Conservation (phyloP, 768 basidiomycete genomes). For the Pleurotus platypus region DNA sequence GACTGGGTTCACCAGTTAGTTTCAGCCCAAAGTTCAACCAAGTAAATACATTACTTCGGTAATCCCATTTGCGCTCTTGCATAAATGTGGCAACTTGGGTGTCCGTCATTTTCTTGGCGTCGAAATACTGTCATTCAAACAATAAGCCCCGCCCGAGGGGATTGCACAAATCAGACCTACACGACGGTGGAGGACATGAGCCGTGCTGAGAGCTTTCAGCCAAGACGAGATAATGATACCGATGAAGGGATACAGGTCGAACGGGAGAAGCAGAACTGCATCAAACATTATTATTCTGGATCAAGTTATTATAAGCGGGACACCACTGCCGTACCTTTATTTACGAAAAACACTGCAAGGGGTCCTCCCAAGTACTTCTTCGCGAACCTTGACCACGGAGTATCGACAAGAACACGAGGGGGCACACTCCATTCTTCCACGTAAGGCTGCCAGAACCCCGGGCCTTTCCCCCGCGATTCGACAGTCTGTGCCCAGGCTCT, state of each 20-base stretch:
- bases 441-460: constrained; percentile 82
- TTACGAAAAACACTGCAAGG: constrained; percentile 39
- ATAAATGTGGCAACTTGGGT: constrained; percentile 72
- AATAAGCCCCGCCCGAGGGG: background rate
- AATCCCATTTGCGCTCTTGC: constrained; percentile 89
- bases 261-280: constrained; percentile 56
- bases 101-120: constrained; percentile 76
- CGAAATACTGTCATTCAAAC: constrained; percentile 62
- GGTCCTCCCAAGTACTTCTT: constrained; percentile 33
- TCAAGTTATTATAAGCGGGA: too few relatives aligned
- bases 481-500: constrained; percentile 84
- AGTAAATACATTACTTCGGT: constrained; percentile 48
- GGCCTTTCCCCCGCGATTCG: constrained; percentile 74
- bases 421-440: constrained; percentile 79
- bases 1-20: constrained; percentile 34
- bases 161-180: constrained; percentile 33
- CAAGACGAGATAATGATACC: constrained; percentile 60
- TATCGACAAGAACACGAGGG: constrained; percentile 31
- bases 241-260: constrained; percentile 66
- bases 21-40: background rate
- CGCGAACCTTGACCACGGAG: constrained; percentile 23
- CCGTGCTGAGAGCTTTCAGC: constrained; percentile 66
- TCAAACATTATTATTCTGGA: too few relatives aligned
- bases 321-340: constrained; percentile 32
- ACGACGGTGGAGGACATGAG: constrained; percentile 62